Evolutionary conservation across 2,329 filamentous ascomycete genomes (phyloP), one percentile per base, ranked within the genome.

Genomic region (Cladorrhinum sp.): DNA sequence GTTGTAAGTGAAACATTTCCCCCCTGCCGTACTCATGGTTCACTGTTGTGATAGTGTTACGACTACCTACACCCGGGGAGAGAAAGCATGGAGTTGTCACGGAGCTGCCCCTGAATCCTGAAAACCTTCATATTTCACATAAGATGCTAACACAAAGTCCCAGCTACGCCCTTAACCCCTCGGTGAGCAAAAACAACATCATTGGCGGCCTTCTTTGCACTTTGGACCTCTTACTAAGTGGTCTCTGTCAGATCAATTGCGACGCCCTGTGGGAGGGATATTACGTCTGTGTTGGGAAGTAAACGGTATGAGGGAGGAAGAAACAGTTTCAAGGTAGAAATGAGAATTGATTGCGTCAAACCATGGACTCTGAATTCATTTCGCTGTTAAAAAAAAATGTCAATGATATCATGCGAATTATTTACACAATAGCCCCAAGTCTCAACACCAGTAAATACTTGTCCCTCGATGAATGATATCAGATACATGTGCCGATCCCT

Each of bases 141-240:
- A 50, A 14, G 16, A 46, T 12, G 58, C 20, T 49, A 33, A 56
- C 58, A 30, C 14, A 26, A 18, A 55, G 23, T 4, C 8, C 51
- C 56, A 68, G 67, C 54, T 69, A 69, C 57, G 30, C 33, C 20
- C 56, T 65, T 50, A 69, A 69, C 62, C 67, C 67, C 14, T 64
- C 62, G 57, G 65, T 69, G 55, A 65, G 66, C 56, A 54, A 36
- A 20, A 58, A 51, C 55, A 21, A 46, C 52, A 48, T 65, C 26
- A 52, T 55, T 18, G 61, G 58, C 60, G 23, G 57, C 60, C 36
- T 57, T 33, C 33, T 48, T 49, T 52, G 50, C 23, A 48, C 49
- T 21, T 39, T 63, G 58, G 52, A 63, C n/a, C 26, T 60, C 23
- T 24, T 68, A 59, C 64, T 68, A 63, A 67, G 59, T 26, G 64